Evolutionary conservation across 176 grass and related monocot species (phyloP).

Genomic region (barley (Hordeum vulgare)): DNA sequence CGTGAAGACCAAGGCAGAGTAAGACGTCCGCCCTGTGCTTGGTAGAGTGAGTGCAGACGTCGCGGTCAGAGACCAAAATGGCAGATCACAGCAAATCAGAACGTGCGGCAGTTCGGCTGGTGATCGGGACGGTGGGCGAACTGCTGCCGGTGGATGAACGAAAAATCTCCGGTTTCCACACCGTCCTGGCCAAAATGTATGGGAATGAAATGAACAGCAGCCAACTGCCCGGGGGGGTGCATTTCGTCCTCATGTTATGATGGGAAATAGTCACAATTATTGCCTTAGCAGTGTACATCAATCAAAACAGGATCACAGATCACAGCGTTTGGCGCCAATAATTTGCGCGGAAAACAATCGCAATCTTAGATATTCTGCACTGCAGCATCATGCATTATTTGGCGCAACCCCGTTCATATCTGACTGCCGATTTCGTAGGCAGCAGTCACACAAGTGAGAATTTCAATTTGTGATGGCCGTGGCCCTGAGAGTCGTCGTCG

Average conservation of each 20-base stretch:
- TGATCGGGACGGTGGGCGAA: slow-evolving; percentile 15
- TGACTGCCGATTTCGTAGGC: not conserved
- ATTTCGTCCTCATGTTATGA: slow-evolving; percentile 18
- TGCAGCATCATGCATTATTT: slow-evolving; percentile 28
- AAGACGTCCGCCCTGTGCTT: not conserved
- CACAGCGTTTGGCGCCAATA: not conserved
- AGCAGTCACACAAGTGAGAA: not conserved
- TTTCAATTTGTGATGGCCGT: not conserved
- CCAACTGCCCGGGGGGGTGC: not conserved
- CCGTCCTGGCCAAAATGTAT: slow-evolving; percentile 23
- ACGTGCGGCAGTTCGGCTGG: not conserved
- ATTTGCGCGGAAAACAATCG: not conserved
- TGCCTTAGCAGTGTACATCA: slow-evolving; percentile 12
- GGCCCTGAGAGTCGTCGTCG: not conserved
- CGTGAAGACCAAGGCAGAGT: not conserved
- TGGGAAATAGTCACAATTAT: not conserved
- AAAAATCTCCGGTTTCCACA: slow-evolving; percentile 2
- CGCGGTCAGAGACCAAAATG: not conserved
- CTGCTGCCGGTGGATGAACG: slow-evolving; percentile 12
- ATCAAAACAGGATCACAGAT: not conserved
- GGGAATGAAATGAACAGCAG: slow-evolving; percentile 15
- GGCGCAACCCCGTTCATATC: not conserved
- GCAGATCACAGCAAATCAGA: not conserved
- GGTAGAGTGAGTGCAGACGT: not conserved
- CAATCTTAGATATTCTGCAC: not conserved